Conservation (phyloP, 306 rosid genomes). For the Glycine latifolia region DNA sequence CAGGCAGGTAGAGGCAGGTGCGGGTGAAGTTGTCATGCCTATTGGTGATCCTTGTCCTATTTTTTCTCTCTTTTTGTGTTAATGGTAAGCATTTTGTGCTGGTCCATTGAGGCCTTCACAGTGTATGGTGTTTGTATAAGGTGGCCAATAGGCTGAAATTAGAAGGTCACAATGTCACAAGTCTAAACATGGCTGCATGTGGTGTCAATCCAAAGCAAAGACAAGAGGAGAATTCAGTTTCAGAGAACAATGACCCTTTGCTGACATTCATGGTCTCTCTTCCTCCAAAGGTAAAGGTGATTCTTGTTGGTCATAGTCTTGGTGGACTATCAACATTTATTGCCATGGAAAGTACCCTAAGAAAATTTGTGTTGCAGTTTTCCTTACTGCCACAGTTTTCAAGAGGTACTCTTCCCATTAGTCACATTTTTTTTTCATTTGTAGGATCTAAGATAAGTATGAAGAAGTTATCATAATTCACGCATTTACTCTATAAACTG, state of each 20-base stretch:
- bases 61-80: neutral
- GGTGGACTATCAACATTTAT: conserved; percentile 2
- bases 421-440: too few relatives aligned
- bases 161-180: conserved; percentile 48
- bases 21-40: too few relatives aligned
- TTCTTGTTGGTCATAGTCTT: conserved; percentile 33
- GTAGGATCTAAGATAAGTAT: too few relatives aligned
- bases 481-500: neutral
- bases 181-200: conserved; percentile 53
- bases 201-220: conserved; percentile 49
- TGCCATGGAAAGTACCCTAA: conserved; percentile 27
- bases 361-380: conserved; percentile 10
- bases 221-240: neutral
- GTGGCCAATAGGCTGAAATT: conserved; percentile 41
- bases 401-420: neutral
- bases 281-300: conserved; percentile 7
- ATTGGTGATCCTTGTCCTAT: neutral
- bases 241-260: neutral
- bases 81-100: conserved; percentile 50
- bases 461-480: neutral
- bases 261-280: conserved; percentile 3
- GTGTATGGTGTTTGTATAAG: conserved; percentile 68
- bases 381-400: neutral
- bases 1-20: too few relatives aligned
- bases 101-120: conserved; percentile 54